These are phyloP conservation scores for Penicillium psychrosexuale DNA, from an alignment of 2,329 filamentous ascomycete genomes.

Conservation along the genomic window DNA sequence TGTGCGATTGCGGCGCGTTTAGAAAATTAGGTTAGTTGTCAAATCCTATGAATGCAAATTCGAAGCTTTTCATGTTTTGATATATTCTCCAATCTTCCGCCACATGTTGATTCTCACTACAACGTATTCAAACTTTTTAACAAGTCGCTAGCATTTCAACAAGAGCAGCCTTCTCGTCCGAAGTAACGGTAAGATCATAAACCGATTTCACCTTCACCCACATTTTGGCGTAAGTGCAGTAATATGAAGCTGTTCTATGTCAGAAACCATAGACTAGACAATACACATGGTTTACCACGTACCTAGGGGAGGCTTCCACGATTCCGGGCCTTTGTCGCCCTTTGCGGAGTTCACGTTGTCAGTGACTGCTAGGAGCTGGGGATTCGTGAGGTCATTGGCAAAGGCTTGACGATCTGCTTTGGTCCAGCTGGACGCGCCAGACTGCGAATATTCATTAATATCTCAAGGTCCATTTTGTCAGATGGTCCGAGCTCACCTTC, in stretches of 20 bases:
- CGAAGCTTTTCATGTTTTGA: not conserved
- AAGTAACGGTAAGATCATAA: conserved; percentile 66
- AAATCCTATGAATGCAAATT: not conserved
- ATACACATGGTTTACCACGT: conserved; percentile 28
- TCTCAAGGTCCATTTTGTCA: not conserved
- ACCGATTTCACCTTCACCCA: conserved; percentile 77
- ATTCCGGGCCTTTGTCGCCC: conserved; percentile 69
- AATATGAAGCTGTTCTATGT: conserved; percentile 52
- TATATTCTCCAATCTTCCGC: not conserved
- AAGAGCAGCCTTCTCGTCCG: conserved; percentile 68
- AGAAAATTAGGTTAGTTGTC: not conserved
- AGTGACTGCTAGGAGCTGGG: conserved; percentile 76
- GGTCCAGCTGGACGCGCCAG: conserved; percentile 70
- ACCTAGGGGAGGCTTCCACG: conserved; percentile 69
- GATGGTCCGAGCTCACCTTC: conserved; percentile 50
- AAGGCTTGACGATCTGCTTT: conserved; percentile 63
- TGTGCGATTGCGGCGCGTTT: not conserved
- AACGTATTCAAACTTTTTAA: conserved; percentile 29
- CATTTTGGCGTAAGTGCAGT: conserved; percentile 73
- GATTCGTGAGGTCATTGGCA: conserved; percentile 72
- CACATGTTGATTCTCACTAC: not conserved
- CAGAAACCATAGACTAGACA: conserved; percentile 1
- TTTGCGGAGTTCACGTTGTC: conserved; percentile 72
- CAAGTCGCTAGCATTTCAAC: conserved; percentile 64
- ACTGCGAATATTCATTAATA: conserved; percentile 12